Evolutionary conservation across 495 filamentous ascomycete genomes (phyloP).

Genomic region (Aspergillus carlsbadensis): DNA sequence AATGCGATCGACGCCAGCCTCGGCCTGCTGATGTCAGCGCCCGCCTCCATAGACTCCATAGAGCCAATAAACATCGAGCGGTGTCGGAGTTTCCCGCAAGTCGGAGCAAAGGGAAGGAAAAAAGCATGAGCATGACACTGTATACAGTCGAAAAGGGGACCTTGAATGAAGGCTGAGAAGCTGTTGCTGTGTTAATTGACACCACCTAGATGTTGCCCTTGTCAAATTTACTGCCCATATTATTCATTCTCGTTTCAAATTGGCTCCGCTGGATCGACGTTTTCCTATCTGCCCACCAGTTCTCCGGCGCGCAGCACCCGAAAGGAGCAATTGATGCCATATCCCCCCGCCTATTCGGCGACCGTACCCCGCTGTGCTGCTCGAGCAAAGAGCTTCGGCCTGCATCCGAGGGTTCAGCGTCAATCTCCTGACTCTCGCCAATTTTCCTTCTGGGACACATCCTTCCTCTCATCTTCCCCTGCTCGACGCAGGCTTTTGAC

Average conservation of each 20-base stretch:
- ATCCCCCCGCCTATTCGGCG: constrained; percentile 34
- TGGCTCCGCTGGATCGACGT: constrained; percentile 11
- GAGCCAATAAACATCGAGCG: constrained; percentile 1
- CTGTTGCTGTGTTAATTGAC: neutral
- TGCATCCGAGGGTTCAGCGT: constrained; percentile 8
- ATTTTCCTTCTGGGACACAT: constrained; percentile 1
- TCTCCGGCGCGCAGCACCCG: constrained; percentile 18
- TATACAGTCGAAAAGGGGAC: neutral
- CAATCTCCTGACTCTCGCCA: constrained; percentile 4
- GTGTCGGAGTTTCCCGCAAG: neutral
- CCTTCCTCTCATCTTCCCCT: constrained; percentile 1
- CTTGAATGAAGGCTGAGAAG: neutral
- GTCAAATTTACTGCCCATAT: neutral
- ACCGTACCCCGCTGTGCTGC: constrained; percentile 37
- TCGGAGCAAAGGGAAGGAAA: neutral
- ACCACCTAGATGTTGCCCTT: neutral
- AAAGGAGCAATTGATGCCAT: constrained; percentile 36
- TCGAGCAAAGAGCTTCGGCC: constrained; percentile 16
- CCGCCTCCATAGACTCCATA: constrained; percentile 11
- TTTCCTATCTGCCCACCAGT: constrained; percentile 16
- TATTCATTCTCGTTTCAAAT: constrained; percentile 10
- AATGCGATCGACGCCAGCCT: neutral
- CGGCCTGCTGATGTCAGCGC: constrained; percentile 10
- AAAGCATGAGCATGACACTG: neutral
- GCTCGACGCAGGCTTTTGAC: constrained; percentile 15